phyloP scores from a whole-genome alignment of 257 asterid species.

The Penstemon eatonii region DNA sequence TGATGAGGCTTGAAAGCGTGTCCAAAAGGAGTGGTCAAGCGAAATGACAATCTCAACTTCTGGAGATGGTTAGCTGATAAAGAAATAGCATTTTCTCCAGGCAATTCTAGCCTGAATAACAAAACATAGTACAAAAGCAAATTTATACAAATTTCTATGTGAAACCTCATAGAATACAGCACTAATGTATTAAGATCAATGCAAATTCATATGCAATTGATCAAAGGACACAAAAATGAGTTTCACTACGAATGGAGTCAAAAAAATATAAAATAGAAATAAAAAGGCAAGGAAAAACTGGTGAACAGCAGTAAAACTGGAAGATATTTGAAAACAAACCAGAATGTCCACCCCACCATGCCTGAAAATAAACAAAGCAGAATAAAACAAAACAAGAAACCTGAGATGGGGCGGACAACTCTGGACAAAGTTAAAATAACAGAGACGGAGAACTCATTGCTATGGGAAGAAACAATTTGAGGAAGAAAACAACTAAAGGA shows the following conservation, averaged over 20 bases:
- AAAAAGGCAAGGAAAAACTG: conserved; percentile 18
- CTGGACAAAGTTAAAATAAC: neutral
- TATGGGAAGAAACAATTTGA: neutral
- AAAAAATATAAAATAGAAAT: neutral
- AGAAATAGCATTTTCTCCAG: conserved; percentile 51
- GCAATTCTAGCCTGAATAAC: conserved; percentile 60
- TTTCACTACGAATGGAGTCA: neutral
- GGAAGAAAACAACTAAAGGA: neutral
- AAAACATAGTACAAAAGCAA: conserved; percentile 21
- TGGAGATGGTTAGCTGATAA: conserved; percentile 96
- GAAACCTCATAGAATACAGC: neutral
- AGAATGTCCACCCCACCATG: conserved; percentile 7
- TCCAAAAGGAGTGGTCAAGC: conserved; percentile 72
- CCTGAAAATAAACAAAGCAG: neutral
- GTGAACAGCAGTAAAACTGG: conserved; percentile 12
- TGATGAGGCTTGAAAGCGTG: conserved; percentile 84
- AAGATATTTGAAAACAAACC: neutral
- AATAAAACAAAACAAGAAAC: neutral
- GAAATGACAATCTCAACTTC: conserved; percentile 73
- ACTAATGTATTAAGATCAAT: neutral
- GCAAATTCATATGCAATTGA: conserved; percentile 17
- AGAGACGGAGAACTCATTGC: neutral
- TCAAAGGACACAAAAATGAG: neutral
- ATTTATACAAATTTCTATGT: conserved; percentile 2
- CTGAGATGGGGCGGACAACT: neutral